Evolutionary conservation across 2,329 filamentous ascomycete genomes (phyloP), one percentile per base, ranked within the genome.

Genomic region (Amauroascus verrucosus): DNA sequence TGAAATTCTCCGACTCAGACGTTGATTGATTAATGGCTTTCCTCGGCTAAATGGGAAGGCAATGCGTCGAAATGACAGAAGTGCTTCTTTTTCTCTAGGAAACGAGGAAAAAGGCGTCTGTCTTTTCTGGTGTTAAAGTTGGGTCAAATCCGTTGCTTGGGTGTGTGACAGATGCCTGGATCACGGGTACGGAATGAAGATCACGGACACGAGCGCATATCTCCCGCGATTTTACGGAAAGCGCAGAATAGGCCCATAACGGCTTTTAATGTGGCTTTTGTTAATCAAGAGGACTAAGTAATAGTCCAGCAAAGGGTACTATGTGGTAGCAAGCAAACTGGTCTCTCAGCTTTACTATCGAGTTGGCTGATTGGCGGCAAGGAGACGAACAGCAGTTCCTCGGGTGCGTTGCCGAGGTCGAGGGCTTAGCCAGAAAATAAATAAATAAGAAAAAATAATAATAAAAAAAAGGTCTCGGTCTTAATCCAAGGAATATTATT

Each of bases 381-480:
- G 6, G 65, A 82, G 40, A 73, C 82, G 32, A 77, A 77, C 57
- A 83, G 79, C 78, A 79, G 80, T 3, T 72, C 71, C 0, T 70
- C 72, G 16, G 74, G 74, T 0, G 73, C 72, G 35, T 48, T 48
- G 9, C 32, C 46, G 32, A 24, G 9, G 33, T 30, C 26, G 9
- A 30, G 26, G 26, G 9, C 9, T 30, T n/a, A n/a, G n/a, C n/a
- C n/a, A n/a, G 30, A 33, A 6, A 33, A 6, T 33, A 33, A 13
- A 33, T 33, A 33, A 6, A 33, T 33, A 13, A 13, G 13, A 13
- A 13, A 13, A 33, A 33, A 33, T 33, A 33, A 5, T 38, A n/a
- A n/a, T n/a, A n/a, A n/a, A n/a, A n/a, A n/a, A n/a, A n/a, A n/a
- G n/a, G n/a, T n/a, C n/a, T n/a, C n/a, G n/a, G n/a, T n/a, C n/a